Evolutionary conservation across 805 yeast genomes (phyloP).

Genomic region (Suhomyces prunicola): DNA sequence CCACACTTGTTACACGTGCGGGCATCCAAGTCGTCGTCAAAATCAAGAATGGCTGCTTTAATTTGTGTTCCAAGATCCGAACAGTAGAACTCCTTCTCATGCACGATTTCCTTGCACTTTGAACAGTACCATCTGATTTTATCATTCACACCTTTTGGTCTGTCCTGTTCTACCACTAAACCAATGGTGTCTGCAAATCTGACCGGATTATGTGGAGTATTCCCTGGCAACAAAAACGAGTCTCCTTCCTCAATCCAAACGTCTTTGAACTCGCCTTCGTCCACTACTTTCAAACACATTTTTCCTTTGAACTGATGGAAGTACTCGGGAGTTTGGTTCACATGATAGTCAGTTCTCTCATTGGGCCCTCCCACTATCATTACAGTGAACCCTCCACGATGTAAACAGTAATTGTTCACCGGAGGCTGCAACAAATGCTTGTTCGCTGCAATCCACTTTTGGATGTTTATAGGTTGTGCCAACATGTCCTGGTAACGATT

Average conservation of each 20-base stretch:
- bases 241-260: slow-evolving; percentile 79
- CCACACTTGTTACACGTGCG: slow-evolving; percentile 79
- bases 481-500: slow-evolving; percentile 35
- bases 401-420: slow-evolving; percentile 85
- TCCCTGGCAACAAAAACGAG: slow-evolving; percentile 80
- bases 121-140: slow-evolving; percentile 85
- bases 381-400: slow-evolving; percentile 87
- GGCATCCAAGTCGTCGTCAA: slow-evolving; percentile 58
- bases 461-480: slow-evolving; percentile 69
- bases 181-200: slow-evolving; percentile 85
- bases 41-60: slow-evolving; percentile 70
- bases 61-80: slow-evolving; percentile 87
- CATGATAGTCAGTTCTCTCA: slow-evolving; percentile 88
- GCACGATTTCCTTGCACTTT: slow-evolving; percentile 60
- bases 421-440: slow-evolving; percentile 80
- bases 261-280: slow-evolving; percentile 67
- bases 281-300: slow-evolving; percentile 80
- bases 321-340: slow-evolving; percentile 93
- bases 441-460: slow-evolving; percentile 79
- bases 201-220: slow-evolving; percentile 87
- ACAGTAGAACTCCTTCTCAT: slow-evolving; percentile 71
- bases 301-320: slow-evolving; percentile 83
- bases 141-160: slow-evolving; percentile 71
- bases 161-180: slow-evolving; percentile 86
- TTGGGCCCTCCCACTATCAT: slow-evolving; percentile 98